Evolutionary conservation across 2,329 filamentous ascomycete genomes (phyloP).

Genomic region (Ramularia endophylla): DNA sequence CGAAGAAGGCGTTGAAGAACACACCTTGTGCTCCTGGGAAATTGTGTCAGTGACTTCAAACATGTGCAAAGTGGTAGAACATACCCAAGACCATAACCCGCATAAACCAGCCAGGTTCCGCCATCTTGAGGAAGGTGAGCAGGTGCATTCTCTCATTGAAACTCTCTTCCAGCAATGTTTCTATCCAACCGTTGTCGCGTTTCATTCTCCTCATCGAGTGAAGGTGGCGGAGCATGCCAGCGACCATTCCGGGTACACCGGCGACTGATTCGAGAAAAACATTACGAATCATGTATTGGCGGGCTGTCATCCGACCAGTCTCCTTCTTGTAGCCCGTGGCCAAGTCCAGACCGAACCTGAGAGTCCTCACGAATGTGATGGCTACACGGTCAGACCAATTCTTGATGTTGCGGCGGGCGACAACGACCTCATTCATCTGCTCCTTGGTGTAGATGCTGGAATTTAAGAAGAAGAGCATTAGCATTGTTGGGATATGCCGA

Average conservation of each 20-base stretch:
- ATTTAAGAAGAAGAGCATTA: too few relatives aligned
- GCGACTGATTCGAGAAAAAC: conserved; percentile 94
- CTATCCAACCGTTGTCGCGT: conserved; percentile 90
- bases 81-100: conserved; percentile 62
- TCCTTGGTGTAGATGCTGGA: conserved; percentile 57
- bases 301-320: conserved; percentile 65
- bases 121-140: conserved; percentile 87
- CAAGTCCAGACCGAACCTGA: conserved; percentile 74
- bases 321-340: conserved; percentile 65
- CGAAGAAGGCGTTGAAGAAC: conserved; percentile 92
- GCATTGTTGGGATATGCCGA: too few relatives aligned
- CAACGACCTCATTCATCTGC: conserved; percentile 67
- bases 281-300: conserved; percentile 75
- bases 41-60: not conserved
- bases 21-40: conserved; percentile 80
- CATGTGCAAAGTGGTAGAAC: not conserved
- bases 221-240: conserved; percentile 86
- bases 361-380: conserved; percentile 66
- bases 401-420: conserved; percentile 70
- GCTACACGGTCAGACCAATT: conserved; percentile 73
- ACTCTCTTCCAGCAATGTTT: conserved; percentile 31
- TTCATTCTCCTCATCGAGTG: conserved; percentile 76
- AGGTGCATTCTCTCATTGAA: conserved; percentile 70
- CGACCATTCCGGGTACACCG: conserved; percentile 95
- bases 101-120: conserved; percentile 83